Evolutionary conservation across 1,284 basidiomycete species (phyloP).

Genomic region (Trichosporon ovoides): DNA sequence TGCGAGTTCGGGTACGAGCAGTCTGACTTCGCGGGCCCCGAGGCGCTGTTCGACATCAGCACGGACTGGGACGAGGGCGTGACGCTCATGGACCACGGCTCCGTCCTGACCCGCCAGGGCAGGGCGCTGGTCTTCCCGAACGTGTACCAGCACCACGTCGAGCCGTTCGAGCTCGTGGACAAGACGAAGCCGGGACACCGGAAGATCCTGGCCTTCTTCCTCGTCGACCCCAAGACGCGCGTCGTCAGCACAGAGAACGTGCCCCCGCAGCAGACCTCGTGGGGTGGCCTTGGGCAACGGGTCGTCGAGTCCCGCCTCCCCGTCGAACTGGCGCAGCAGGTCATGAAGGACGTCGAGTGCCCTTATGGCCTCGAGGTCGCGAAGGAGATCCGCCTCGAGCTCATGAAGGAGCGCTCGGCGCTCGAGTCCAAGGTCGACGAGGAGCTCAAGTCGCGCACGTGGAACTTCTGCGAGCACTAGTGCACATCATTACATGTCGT

Average conservation of each 20-base stretch:
- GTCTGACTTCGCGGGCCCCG: constrained; percentile 12
- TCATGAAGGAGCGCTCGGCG: constrained; percentile 18
- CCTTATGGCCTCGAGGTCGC: constrained; percentile 13
- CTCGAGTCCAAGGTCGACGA: not conserved
- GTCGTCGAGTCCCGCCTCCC: not conserved
- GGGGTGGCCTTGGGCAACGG: not conserved
- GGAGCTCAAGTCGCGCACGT: not conserved
- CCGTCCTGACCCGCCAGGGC: not conserved
- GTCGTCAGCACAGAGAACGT: constrained; percentile 14
- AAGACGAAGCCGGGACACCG: constrained; percentile 12
- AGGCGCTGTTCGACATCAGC: constrained; percentile 2
- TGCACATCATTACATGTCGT: too few relatives aligned
- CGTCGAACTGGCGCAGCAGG: not conserved
- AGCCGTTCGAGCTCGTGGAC: constrained; percentile 13
- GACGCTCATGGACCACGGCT: not conserved
- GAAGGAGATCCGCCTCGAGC: constrained; percentile 15
- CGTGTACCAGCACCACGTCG: constrained; percentile 14
- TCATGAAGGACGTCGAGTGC: constrained; percentile 13
- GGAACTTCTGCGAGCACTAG: constrained; percentile 20
- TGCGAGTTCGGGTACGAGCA: constrained; percentile 5
- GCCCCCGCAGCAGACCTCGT: constrained; percentile 20
- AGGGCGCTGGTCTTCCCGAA: constrained; percentile 16
- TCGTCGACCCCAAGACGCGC: constrained; percentile 15
- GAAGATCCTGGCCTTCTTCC: constrained; percentile 23
- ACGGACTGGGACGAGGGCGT: not conserved